A percentile compares a stretch with the other conserved stretches of the same genome.
These are phyloP conservation scores for Starmerella sirachaensis DNA, from an alignment of 805 yeast species.

Conservation along the genomic window DNA sequence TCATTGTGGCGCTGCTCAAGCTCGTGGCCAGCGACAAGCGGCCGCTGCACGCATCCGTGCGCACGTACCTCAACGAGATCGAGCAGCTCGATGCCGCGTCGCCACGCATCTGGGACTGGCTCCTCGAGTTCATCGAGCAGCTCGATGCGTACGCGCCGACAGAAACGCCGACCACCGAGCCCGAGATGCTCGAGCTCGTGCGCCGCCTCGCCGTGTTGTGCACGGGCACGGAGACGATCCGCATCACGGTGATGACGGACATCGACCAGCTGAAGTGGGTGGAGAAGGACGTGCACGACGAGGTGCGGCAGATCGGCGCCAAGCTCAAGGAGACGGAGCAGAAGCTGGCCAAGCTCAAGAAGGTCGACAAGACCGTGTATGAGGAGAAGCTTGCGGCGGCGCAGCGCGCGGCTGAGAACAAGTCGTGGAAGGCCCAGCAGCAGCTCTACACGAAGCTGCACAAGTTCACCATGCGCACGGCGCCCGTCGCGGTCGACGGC, in stretches of 20 bases:
- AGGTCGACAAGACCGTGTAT: constrained; percentile 22
- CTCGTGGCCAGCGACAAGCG: constrained; percentile 26
- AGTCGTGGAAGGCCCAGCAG: constrained; percentile 24
- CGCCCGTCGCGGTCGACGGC: constrained; percentile 27
- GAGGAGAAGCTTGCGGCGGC: constrained; percentile 23
- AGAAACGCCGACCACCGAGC: constrained; percentile 17
- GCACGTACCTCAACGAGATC: constrained; percentile 23
- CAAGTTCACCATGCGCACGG: constrained; percentile 26
- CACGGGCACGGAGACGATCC: constrained; percentile 28
- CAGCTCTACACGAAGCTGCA: constrained; percentile 22
- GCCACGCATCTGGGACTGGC: constrained; percentile 26
- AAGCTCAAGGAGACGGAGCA: constrained; percentile 21
- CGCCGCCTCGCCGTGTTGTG: constrained; percentile 24
- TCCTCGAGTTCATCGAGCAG: constrained; percentile 23
- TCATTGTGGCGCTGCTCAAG: constrained; percentile 25
- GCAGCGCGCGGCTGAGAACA: constrained; percentile 21
- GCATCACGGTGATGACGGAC: constrained; percentile 27
- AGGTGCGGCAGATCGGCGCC: constrained; percentile 22
- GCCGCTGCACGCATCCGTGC: constrained; percentile 25
- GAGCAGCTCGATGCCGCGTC: constrained; percentile 28
- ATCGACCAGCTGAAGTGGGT: constrained; percentile 24
- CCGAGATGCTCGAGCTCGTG: constrained; percentile 23
- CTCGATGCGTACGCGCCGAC: constrained; percentile 17
- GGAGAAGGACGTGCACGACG: constrained; percentile 22
- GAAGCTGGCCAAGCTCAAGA: constrained; percentile 20